A percentile compares a stretch with the other conserved stretches of the same genome.
Evolutionary conservation across 2,329 filamentous ascomycete species (phyloP).

Genomic region (Ceratocystis colombiana): DNA sequence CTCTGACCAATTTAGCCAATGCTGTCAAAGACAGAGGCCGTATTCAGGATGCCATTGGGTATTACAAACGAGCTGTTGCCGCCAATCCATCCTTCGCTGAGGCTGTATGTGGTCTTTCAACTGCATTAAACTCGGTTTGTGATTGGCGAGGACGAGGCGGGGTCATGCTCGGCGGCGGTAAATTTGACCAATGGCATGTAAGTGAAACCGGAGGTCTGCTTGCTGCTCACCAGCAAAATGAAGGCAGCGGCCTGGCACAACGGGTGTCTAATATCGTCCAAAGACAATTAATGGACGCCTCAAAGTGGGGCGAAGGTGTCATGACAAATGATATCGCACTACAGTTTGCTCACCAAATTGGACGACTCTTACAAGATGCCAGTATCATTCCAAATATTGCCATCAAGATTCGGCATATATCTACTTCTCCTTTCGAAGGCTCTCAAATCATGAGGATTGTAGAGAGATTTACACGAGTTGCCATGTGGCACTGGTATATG

Average conservation of each 20-base stretch:
- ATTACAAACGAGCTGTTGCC: conserved; percentile 80
- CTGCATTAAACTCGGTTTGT: conserved; percentile 91
- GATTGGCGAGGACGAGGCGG: conserved; percentile 88
- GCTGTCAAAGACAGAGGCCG: conserved; percentile 94
- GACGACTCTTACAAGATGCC: conserved; percentile 33
- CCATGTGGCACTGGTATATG: conserved; percentile 75
- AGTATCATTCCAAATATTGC: conserved; percentile 34
- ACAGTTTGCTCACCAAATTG: conserved; percentile 41
- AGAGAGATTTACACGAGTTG: conserved; percentile 69
- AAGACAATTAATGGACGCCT: conserved; percentile 77
- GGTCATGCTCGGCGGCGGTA: conserved; percentile 61
- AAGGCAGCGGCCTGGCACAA: conserved; percentile 71
- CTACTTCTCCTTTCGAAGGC: conserved; percentile 74
- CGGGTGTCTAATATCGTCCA: conserved; percentile 84
- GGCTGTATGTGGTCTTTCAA: conserved; percentile 89
- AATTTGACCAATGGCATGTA: conserved; percentile 86
- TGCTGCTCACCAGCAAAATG: conserved; percentile 54
- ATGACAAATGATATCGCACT: conserved; percentile 48
- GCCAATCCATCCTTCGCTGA: conserved; percentile 96
- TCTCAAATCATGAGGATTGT: conserved; percentile 71
- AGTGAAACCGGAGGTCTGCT: conserved; percentile 71
- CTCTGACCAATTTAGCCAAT: conserved; percentile 89
- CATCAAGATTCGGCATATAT: conserved; percentile 48
- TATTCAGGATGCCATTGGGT: conserved; percentile 81
- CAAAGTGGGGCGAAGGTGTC: conserved; percentile 69